phyloP scores from a whole-genome alignment of 768 basidiomycete genomes.

The Trametes cubensis region DNA sequence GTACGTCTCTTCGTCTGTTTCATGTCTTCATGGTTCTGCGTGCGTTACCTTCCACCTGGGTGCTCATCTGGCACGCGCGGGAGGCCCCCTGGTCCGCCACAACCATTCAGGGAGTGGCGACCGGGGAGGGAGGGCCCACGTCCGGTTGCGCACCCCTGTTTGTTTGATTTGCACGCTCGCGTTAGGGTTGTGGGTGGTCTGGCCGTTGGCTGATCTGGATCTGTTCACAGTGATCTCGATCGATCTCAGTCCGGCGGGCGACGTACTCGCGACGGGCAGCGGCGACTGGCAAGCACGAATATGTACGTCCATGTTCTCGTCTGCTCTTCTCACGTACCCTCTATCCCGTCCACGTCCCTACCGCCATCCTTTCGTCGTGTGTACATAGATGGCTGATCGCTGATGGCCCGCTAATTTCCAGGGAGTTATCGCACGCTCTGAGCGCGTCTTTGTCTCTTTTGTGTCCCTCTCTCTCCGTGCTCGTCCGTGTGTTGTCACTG shows the following conservation, averaged over 20 bases:
- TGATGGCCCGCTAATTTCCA: not conserved
- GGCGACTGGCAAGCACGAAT: constrained; percentile 75
- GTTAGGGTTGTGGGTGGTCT: not conserved
- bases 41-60: too few species aligned
- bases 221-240: constrained; percentile 63
- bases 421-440: constrained; percentile 17
- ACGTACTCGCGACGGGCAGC: constrained; percentile 66
- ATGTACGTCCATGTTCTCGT: constrained; percentile 45
- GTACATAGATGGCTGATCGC: too few species aligned
- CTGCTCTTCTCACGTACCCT: not conserved
- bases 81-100: too few species aligned
- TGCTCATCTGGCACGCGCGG: too few species aligned
- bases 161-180: not conserved
- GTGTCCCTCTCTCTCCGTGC: not conserved
- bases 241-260: constrained; percentile 64
- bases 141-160: not conserved
- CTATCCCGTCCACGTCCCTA: not conserved
- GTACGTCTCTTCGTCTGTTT: constrained; percentile 38
- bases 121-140: too few species aligned
- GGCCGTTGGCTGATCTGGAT: not conserved
- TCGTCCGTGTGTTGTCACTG: not conserved
- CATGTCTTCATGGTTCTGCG: not conserved
- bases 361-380: too few species aligned
- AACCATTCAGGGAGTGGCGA: not conserved
- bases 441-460: not conserved